Percentiles rank a stretch among this genome's conserved stretches.
phyloP scores from a whole-genome alignment of 2,329 filamentous ascomycete species.

The Colletotrichum agaves region DNA sequence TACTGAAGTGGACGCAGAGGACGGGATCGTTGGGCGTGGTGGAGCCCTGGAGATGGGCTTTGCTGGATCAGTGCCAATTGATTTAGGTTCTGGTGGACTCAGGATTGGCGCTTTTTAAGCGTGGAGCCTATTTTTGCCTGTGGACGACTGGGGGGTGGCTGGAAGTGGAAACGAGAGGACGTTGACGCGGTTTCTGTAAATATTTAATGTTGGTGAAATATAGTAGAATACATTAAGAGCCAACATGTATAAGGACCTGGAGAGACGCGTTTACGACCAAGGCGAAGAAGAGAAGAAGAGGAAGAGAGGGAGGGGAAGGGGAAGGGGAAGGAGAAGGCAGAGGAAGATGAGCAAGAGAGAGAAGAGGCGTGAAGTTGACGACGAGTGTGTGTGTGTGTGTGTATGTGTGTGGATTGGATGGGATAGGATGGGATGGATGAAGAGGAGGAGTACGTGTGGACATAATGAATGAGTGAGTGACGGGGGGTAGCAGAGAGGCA shows the following conservation, averaged over 20 bases:
- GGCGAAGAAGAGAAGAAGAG: background rate
- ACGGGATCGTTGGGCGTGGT: constrained; percentile 37
- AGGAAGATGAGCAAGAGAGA: constrained; percentile 11
- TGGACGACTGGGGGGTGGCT: constrained; percentile 37
- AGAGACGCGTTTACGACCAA: too few species aligned
- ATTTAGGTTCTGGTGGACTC: constrained; percentile 39
- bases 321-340: background rate
- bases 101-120: constrained; percentile 38
- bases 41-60: constrained; percentile 36
- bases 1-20: constrained; percentile 19
- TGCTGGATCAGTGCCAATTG: constrained; percentile 37
- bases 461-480: constrained; percentile 19
- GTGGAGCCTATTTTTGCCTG: constrained; percentile 39
- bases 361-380: constrained; percentile 4
- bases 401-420: constrained; percentile 16
- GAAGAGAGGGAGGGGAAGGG: background rate
- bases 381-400: constrained; percentile 15
- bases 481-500: background rate
- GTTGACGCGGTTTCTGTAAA: background rate
- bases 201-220: background rate
- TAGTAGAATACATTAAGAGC: too few species aligned
- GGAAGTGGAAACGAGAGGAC: constrained; percentile 34
- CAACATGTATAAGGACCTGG: too few species aligned
- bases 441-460: constrained; percentile 6
- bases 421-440: constrained; percentile 12